Evolutionary conservation across 2,329 filamentous ascomycete species (phyloP), one percentile per base, ranked within the genome.

Genomic region (Curvularia sp.): DNA sequence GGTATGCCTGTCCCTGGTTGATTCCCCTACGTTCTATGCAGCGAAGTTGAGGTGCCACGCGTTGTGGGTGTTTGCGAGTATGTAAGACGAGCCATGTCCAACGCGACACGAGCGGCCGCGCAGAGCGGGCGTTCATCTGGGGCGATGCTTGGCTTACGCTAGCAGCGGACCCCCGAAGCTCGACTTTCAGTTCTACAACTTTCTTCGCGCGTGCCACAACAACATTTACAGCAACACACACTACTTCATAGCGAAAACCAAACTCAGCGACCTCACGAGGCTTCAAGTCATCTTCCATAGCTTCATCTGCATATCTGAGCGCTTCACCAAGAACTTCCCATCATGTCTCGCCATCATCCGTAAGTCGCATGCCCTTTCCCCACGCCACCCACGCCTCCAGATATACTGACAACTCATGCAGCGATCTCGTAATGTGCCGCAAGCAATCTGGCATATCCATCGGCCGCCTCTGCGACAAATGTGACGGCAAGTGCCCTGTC

Each of bases 351-450:
- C 82, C 92, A 96, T 85, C 92, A 97, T 79, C 93, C 93, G 89
- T 91, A 84, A 83, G 87, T 83, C 49, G 33, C 55, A 55, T 43
- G 60, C 52, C 55, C 39, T 59, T 43, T 31, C 51, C 18, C 47
- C 30, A 13, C 46, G 44, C 46, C 47, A 44, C 43, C 13, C n/a
- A 9, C 8, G 12, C 26, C 5, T 15, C 24, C 22, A 44, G 5
- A 26, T 35, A 52, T 38, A 57, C 48, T 56, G 10, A 51, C 50
- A 63, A 69, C 41, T 20, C 38, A 22, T 24, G 49, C 75, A 92
- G 89, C 79, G 95, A 99, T 84, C 89, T 99, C 69, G 95, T 99
- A 72, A 98, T 98, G 94, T 99, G 95, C 87, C 93, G 94, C 83
- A 99, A 99, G 83, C 94, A 97, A 79, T 85, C 94, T 61, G 95